Conservation (phyloP, 1,284 basidiomycete genomes). For the Puccinia novopanici region DNA sequence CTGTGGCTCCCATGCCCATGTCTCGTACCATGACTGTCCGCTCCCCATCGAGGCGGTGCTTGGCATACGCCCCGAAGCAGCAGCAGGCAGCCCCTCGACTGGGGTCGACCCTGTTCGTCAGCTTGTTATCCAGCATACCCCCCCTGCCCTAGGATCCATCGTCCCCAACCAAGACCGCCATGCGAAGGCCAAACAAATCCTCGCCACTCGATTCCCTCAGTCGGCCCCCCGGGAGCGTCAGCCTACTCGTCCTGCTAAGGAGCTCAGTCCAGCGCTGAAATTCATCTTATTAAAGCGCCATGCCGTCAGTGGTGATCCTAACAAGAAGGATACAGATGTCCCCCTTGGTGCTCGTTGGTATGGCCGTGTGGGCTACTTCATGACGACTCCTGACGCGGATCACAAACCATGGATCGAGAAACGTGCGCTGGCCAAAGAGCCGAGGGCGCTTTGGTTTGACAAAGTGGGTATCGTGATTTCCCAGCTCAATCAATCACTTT, state of each 20-base stretch:
- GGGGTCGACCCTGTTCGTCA: conserved; percentile 18
- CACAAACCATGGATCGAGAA: not conserved
- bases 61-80: not conserved
- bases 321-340: conserved; percentile 46
- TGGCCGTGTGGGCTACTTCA: conserved; percentile 27
- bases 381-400: not conserved
- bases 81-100: not conserved
- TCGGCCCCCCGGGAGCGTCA: conserved; percentile 2
- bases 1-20: conserved; percentile 33
- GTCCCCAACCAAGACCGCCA: conserved; percentile 23
- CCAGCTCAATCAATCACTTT: not conserved
- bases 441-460: conserved; percentile 34
- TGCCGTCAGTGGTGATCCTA: conserved; percentile 44
- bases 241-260: conserved; percentile 17
- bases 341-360: conserved; percentile 40
- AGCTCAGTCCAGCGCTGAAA: conserved; percentile 36
- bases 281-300: conserved; percentile 37
- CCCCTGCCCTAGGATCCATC: not conserved
- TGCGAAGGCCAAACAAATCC: conserved; percentile 36
- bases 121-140: conserved; percentile 29
- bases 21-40: conserved; percentile 39
- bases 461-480: conserved; percentile 35
- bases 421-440: not conserved
- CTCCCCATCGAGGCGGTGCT: not conserved
- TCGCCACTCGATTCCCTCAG: conserved; percentile 37